Evolutionary conservation across 371 early-diverging fungal species (phyloP).

Genomic region (Mucor velutinosus): DNA sequence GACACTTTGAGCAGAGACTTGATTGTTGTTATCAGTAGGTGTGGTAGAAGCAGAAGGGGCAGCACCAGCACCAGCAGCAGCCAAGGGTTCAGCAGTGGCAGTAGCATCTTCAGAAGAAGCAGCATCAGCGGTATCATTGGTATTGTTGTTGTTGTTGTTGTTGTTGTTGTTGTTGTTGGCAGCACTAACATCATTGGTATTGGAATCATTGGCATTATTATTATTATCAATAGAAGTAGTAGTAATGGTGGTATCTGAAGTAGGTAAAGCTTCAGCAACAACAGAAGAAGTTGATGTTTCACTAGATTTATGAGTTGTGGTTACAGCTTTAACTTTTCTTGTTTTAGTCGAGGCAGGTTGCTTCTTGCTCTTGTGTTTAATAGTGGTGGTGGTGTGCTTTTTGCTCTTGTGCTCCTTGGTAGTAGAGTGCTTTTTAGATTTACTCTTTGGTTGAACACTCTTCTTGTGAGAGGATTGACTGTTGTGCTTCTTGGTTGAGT

Average conservation of each 20-base stretch:
- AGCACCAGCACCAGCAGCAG: background rate
- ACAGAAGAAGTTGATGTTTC: background rate
- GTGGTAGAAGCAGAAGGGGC: background rate
- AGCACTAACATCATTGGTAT: background rate
- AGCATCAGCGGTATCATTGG: background rate
- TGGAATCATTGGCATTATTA: background rate
- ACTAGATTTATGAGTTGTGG: slow-evolving; percentile 6
- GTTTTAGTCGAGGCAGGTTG: background rate
- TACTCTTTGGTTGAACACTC: background rate
- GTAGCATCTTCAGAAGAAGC: background rate
- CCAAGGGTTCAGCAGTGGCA: background rate
- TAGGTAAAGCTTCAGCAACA: background rate
- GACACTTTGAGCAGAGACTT: slow-evolving; percentile 18
- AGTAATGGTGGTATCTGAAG: background rate
- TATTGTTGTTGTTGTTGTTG: background rate
- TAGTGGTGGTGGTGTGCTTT: background rate
- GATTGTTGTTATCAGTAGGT: slow-evolving; percentile 5
- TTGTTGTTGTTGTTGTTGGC: background rate
- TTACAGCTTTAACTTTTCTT: background rate
- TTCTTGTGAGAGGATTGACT: background rate
- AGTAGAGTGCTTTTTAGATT: background rate
- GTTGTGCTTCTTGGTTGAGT: background rate
- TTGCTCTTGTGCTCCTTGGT: background rate
- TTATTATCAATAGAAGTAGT: background rate
- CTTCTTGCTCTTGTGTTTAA: background rate